phyloP scores from a whole-genome alignment of 1,284 basidiomycete species.

The Cutaneotrichosporon mucoides region DNA sequence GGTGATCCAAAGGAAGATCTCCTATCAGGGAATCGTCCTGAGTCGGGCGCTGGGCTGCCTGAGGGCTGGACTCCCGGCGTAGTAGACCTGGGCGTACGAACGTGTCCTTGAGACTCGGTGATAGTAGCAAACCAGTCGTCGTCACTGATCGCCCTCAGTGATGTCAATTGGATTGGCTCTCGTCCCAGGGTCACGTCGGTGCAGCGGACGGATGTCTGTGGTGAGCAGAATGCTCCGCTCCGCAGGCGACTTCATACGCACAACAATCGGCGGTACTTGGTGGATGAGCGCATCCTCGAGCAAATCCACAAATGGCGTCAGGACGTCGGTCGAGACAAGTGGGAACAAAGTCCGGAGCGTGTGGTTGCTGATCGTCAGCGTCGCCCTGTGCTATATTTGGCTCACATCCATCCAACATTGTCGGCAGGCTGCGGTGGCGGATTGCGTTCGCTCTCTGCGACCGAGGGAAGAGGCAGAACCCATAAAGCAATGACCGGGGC shows the following conservation, averaged over 20 bases:
- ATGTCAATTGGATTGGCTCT: constrained; percentile 44
- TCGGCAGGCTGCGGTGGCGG: constrained; percentile 9
- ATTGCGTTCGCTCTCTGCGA: neutral
- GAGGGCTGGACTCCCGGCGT: no score
- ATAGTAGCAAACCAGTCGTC: constrained; percentile 47
- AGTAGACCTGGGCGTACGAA: neutral
- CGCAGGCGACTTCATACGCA: neutral
- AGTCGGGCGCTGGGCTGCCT: no score
- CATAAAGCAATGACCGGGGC: constrained; percentile 6
- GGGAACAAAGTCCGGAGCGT: constrained; percentile 46
- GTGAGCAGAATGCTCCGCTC: neutral
- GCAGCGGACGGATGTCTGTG: constrained; percentile 44
- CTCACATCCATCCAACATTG: constrained; percentile 19
- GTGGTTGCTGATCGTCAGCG: constrained; percentile 34
- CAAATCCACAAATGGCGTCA: constrained; percentile 49
- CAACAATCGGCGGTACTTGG: constrained; percentile 45
- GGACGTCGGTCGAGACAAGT: constrained; percentile 46
- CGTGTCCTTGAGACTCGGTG: constrained; percentile 1
- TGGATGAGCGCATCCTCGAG: constrained; percentile 47
- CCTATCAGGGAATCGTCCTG: no score
- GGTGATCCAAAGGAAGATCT: no score
- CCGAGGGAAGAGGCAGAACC: constrained; percentile 2
- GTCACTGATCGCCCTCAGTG: constrained; percentile 40
- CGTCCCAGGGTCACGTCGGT: constrained; percentile 40
- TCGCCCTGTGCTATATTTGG: neutral